Base-by-base conservation (phyloP, 2,329 filamentous ascomycete genomes). In the Achaetomium macrosporum region DNA sequence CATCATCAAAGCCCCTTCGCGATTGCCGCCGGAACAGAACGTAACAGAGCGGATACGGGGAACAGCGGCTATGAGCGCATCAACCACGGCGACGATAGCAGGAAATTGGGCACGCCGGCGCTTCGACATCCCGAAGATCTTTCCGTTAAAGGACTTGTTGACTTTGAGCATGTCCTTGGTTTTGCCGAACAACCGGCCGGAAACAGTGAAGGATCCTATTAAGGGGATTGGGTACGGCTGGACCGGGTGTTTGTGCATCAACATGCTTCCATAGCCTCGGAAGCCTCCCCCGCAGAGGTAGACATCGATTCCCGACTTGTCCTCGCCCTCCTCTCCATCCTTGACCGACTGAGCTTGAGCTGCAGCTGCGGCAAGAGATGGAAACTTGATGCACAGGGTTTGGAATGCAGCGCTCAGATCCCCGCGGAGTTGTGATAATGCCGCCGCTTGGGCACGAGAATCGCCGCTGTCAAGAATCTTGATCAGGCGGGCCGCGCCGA, bases 241-340 rank as follows among this genome's bases (percentile, higher is more conserved):
- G 41, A 89, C 79, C 6, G 74, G 69, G 62, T 92, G 87, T 59
- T 81, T 79, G 65, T 87, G 84, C 86, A 95, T 91, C 48, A 96
- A 76, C 64, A 95, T 83, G 68, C 89, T 95, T 7, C 90, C 91
- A 76, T 95, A 96, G 15, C 91, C 91, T 35, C 91, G 77, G 65
- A 96, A 95, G 0, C 91, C 91, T 20, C 91, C 91, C 41, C 91
- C 91, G 57, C 88, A 95, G 53, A 96, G 82, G 66, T 91, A 96
- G 9, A 96, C 74, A 33, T 86, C 82, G 53, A 90, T 75, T 5
- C 78, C 78, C 1, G 73, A 55, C 11, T 45, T 60, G 57, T 39
- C 63, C 55, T 33, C 62, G 55, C 30, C 63, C 61, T 35, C 47
- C 5, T 31, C 45, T 16, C 55, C 57, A 19, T 67, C 62, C 29